Conservation (phyloP, 2,329 filamentous ascomycete genomes). For the Phyllosticta citriasiana region DNA sequence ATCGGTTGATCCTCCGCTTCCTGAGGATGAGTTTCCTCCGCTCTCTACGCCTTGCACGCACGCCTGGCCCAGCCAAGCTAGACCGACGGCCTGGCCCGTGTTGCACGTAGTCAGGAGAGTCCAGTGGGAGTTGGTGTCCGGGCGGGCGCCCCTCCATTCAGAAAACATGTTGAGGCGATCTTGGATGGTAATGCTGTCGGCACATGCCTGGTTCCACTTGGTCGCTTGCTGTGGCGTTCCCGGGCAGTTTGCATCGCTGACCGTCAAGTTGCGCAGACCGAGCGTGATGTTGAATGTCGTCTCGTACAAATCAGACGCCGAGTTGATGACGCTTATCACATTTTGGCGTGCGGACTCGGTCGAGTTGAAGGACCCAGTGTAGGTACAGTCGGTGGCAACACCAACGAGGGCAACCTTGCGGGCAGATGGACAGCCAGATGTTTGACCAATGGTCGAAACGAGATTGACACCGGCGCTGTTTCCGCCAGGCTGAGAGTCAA, state of each 20-base stretch:
- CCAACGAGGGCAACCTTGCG: constrained; percentile 86
- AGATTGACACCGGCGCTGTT: constrained; percentile 76
- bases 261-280: constrained; percentile 74
- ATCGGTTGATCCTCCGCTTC: neutral
- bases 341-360: constrained; percentile 57
- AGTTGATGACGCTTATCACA: constrained; percentile 74
- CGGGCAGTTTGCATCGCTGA: constrained; percentile 68
- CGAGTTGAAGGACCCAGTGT: constrained; percentile 61
- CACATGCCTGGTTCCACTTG: constrained; percentile 78
- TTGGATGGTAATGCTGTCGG: constrained; percentile 51
- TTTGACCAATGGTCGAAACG: constrained; percentile 66
- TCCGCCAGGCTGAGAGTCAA: constrained; percentile 59
- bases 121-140: constrained; percentile 86
- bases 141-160: constrained; percentile 67
- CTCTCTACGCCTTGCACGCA: constrained; percentile 53
- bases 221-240: constrained; percentile 54
- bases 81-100: constrained; percentile 74
- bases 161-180: constrained; percentile 82
- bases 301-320: constrained; percentile 81
- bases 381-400: constrained; percentile 86
- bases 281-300: constrained; percentile 89
- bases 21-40: constrained; percentile 31
- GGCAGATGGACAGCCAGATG: constrained; percentile 77
- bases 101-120: constrained; percentile 74
- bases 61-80: constrained; percentile 87